Base-by-base conservation (phyloP, 345 rosid genomes). In the Corchorus capsularis region DNA sequence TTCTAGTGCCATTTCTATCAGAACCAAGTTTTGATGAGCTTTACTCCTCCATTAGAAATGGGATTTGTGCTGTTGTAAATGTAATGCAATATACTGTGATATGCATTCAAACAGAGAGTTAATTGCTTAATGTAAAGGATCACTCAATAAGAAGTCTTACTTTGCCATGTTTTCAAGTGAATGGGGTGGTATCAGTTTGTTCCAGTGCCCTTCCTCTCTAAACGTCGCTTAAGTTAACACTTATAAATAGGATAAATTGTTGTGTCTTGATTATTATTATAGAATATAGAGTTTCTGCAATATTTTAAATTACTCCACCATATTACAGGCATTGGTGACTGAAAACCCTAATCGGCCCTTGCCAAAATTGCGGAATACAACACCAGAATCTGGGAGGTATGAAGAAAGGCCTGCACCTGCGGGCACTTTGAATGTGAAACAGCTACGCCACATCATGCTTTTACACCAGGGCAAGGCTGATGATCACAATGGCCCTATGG, bases 321-420 rank as follows among this genome's bases (percentile, higher is more conserved):
- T 66, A 35, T 72, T 69, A 46, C 88, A 93, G 99, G 98, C 96
- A 61, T 65, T 78, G 12, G 78, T 93, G 20, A 86, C 85, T 70
- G 97, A 90, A 87, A 92, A 84, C 61, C 83, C 89, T 1, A 81
- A 80, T 52, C 87, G 96, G 76, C 92, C 97, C 13, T 77, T 96
- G 84, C 98, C 99, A 41, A 93, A 91, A 88, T 87, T 92, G 71
- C 84, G 98, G 63, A 90, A 89, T 74, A 88, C 95, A 50, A 90
- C 73, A 54, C 77, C 88, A 39, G 94, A 86, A 69, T 86, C 98
- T 32, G 81, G 85, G 73, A 84, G 93, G 73, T 83, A 84, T 14
- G 97, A 92, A 81, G 97, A 87, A 69, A 88, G 84, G 65, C 79
- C 85, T 5, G 89, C 74, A 64, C 88, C 95, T 69, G 88, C 89